These are phyloP conservation scores for Blastobotrys serpentis DNA, from an alignment of 1,139 yeast species.

Conservation along the genomic window DNA sequence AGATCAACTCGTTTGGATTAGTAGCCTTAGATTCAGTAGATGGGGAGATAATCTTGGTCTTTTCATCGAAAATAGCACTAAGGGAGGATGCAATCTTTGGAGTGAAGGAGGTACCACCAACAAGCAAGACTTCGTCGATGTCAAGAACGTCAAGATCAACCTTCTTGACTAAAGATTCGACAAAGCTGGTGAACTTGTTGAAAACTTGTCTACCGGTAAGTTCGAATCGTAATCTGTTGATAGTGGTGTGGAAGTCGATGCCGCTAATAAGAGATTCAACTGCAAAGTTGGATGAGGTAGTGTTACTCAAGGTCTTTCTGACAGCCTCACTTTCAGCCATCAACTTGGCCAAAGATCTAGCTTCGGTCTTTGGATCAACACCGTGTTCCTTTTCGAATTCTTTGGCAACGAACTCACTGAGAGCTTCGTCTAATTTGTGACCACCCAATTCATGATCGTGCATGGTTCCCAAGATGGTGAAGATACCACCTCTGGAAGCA, in stretches of 20 bases:
- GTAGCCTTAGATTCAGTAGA: conserved; percentile 70
- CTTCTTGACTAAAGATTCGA: conserved; percentile 70
- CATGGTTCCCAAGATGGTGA: conserved; percentile 83
- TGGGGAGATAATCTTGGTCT: conserved; percentile 77
- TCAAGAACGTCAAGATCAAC: conserved; percentile 85
- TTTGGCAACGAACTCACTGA: conserved; percentile 81
- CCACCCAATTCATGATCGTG: conserved; percentile 90
- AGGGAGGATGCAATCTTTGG: conserved; percentile 86
- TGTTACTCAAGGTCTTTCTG: conserved; percentile 90
- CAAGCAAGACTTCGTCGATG: conserved; percentile 85
- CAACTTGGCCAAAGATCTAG: conserved; percentile 86
- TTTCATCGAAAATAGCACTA: conserved; percentile 65
- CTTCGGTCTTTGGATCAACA: conserved; percentile 75
- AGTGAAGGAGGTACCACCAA: conserved; percentile 90
- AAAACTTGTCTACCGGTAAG: conserved; percentile 78
- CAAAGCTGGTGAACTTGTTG: conserved; percentile 71
- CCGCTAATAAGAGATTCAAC: conserved; percentile 96
- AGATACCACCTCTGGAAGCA: conserved; percentile 89
- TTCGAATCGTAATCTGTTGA: conserved; percentile 94
- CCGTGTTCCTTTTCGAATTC: conserved; percentile 90
- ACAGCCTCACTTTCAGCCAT: conserved; percentile 79
- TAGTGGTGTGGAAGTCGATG: conserved; percentile 84
- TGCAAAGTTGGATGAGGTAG: conserved; percentile 84
- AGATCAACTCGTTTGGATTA: conserved; percentile 84
- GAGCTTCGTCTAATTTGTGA: conserved; percentile 72